Conservation (phyloP, 139 green algal genomes). For the Tetraselmis chui region DNA sequence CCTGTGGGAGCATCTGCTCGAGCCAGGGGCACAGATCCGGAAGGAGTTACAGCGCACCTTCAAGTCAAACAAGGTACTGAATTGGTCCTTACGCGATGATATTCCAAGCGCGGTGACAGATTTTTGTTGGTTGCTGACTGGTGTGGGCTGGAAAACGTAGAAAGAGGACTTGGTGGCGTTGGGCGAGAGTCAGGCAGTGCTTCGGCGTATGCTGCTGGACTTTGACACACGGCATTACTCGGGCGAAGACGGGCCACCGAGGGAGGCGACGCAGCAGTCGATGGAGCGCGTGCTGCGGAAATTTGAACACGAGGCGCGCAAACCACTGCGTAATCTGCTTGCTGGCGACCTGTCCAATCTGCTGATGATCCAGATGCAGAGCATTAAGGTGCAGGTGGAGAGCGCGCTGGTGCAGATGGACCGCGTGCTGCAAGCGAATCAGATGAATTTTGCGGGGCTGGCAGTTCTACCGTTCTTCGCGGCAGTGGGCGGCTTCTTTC, state of each 20-base stretch:
- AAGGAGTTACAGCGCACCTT: conserved; percentile 2
- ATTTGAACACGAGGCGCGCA: not conserved
- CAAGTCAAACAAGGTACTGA: conserved; percentile 1
- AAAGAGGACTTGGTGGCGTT: not conserved
- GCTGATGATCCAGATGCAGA: conserved; percentile 11
- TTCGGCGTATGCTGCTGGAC: conserved; percentile 1
- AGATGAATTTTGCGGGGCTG: conserved; percentile 6
- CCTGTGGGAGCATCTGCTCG: not conserved
- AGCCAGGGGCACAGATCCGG: not conserved
- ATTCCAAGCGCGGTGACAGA: too few relatives aligned
- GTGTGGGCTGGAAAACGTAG: too few relatives aligned
- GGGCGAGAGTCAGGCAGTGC: not conserved
- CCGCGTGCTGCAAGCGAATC: conserved; percentile 1
- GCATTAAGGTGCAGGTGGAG: conserved; percentile 4
- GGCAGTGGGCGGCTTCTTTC: not conserved
- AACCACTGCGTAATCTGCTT: not conserved
- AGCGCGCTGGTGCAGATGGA: conserved; percentile 11
- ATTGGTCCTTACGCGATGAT: too few relatives aligned
- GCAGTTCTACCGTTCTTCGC: not conserved
- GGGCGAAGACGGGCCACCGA: not conserved
- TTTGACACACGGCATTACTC: not conserved
- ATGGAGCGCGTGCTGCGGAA: not conserved
- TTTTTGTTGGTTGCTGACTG: too few relatives aligned
- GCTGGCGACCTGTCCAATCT: not conserved
- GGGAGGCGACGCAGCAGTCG: not conserved